Base-by-base conservation (phyloP, 352 stramenopile genomes). In the Phytophthora pini region DNA sequence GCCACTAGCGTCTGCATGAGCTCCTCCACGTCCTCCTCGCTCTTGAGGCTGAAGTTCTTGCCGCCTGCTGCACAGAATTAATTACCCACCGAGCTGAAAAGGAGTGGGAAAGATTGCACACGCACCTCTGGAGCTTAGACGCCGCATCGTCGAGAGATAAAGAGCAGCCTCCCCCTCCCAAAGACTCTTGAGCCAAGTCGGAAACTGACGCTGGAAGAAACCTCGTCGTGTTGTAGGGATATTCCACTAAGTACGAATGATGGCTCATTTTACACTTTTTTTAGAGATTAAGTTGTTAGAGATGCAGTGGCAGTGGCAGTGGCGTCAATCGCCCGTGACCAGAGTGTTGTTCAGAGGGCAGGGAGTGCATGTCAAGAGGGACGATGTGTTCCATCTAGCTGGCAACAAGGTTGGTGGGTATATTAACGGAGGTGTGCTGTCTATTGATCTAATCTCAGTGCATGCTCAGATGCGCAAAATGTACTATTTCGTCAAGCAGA, bases 1-100 rank as follows among this genome's bases (percentile, higher is more conserved):
- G 80, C 81, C 51, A 94, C 72, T 12, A 94, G 77, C 56, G 82
- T 84, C 74, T 94, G 86, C 79, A 94, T 89, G 39, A 94, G 78
- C 68, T 94, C 86, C 62, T 94, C 84, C 45, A 94, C 68, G 56
- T 94, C 86, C 56, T 94, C 84, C 45, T 94, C 84, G 58, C 77
- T 93, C 65, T 88, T 86, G 68, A 93, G 87, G 9, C 74, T 87
- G 54, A 89, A 90, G 62, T 90, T 94, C 65, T 88, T 89, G 38
- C 77, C 80, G 15, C 71, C 72, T 74, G 41, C 55, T 27, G 34
- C 12, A 4, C 17, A 22, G 20, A 51, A 13, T 50, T 48, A 76
- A 29, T 50, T 10, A 66, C 2, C 49, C 0, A 39, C 2, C 50
- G 27, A 58, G 31, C 1, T 15, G 38, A 9, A 55, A 46, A 17